Base-by-base conservation (phyloP, 345 rosid genomes). In the Excoecaria cochinchinensis region DNA sequence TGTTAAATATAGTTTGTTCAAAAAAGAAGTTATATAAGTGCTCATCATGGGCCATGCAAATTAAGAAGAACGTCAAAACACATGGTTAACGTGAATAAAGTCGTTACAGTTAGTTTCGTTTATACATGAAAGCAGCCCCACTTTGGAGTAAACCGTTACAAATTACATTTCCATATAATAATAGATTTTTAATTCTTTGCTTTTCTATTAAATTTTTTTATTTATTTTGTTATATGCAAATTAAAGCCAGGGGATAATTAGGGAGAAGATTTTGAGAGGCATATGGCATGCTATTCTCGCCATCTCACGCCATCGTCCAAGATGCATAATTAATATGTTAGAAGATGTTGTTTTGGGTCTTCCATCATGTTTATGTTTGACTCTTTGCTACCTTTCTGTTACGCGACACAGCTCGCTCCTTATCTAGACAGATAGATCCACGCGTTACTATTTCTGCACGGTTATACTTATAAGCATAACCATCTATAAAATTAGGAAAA, bases 71-170 rank as follows among this genome's bases (percentile, higher is more conserved):
- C 50, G 51, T 13, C 11, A 16, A 22, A 10, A 19, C 62, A 46
- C 81, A 67, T 39, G 46, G 77, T 66, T 55, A 71, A 71, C 36
- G 86, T 83, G 86, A 79, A 55, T 61, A 83, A 77, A 77, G 75
- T 64, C 24, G 72, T 12, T 59, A 60, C 59, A 13, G 8, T 40
- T n/a, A 48, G 31, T 25, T 17, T 31, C 24, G 57, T 58, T 74
- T 22, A 21, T 38, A 48, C 9, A 36, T 63, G 46, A 31, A 73
- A 38, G 44, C 36, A n/a, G 68, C 31, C 60, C 50, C 21, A 1
- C 48, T n/a, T 42, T 65, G 40, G 19, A 1, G 31, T 16, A 13
- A 51, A 57, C 68, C 78, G 68, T 76, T 76, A 76, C 71, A 56
- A 9, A 56, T 6, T 56, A 19, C 1, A 56, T 4, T 56, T 21